Percentiles rank a stretch among this genome's conserved stretches.
Evolutionary conservation across 306 rosid species (phyloP).

Genomic region (Rosa multiflora): DNA sequence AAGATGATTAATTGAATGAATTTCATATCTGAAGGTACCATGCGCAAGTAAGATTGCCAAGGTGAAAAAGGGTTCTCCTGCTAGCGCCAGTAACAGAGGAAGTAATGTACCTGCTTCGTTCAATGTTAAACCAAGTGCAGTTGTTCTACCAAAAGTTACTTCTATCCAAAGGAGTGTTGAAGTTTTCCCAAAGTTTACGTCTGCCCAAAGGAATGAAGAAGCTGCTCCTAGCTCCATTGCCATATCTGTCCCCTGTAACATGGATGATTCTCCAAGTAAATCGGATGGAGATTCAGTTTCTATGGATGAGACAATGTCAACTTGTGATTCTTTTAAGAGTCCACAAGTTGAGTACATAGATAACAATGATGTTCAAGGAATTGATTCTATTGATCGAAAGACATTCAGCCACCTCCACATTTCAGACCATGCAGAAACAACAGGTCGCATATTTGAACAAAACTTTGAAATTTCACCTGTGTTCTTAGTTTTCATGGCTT

Average conservation of each 20-base stretch:
- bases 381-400: constrained; percentile 67
- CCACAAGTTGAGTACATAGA: constrained; percentile 86
- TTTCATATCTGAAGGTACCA: constrained; percentile 46
- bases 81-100: constrained; percentile 28
- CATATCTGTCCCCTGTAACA: constrained; percentile 32
- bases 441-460: constrained; percentile 38
- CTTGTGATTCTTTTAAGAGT: constrained; percentile 81
- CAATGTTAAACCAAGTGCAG: constrained; percentile 41
- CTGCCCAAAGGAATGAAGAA: constrained; percentile 33
- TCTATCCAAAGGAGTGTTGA: constrained; percentile 33
- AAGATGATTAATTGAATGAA: background rate
- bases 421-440: constrained; percentile 47
- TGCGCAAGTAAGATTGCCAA: constrained; percentile 56
- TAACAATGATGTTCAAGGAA: constrained; percentile 56
- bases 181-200: constrained; percentile 17
- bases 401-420: constrained; percentile 67
- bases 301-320: constrained; percentile 81
- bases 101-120: constrained; percentile 29
- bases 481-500: background rate
- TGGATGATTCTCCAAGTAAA: constrained; percentile 77
- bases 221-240: constrained; percentile 25
- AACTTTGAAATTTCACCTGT: background rate
- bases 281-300: constrained; percentile 80
- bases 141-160: constrained; percentile 43
- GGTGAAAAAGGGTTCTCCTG: constrained; percentile 55